These are phyloP conservation scores for Vigna hirtella DNA, from an alignment of 306 rosid species.

Conservation along the genomic window DNA sequence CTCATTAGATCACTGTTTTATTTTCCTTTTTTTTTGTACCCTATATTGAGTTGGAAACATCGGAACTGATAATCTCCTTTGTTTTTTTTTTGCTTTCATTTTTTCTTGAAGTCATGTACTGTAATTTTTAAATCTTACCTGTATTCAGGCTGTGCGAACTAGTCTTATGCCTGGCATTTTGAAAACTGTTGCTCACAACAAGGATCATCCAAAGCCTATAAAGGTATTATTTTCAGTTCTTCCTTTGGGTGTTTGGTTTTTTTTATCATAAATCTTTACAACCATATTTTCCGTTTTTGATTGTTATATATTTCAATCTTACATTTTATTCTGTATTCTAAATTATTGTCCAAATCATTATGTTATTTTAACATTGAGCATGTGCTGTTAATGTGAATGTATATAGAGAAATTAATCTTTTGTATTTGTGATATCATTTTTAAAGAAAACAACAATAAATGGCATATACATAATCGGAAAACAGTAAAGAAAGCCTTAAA, in stretches of 20 bases:
- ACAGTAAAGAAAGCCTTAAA: background rate
- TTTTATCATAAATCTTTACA: background rate
- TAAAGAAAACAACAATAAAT: background rate
- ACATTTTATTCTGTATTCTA: constrained; percentile 16
- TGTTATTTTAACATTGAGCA: constrained; percentile 18
- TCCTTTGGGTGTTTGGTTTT: constrained; percentile 13
- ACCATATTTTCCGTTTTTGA: background rate
- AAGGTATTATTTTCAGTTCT: constrained; percentile 58
- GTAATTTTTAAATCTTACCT: constrained; percentile 31
- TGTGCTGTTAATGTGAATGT: background rate
- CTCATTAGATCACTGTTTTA: background rate
- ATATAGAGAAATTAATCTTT: background rate
- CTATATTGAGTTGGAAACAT: background rate
- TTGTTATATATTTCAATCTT: background rate
- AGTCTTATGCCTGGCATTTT: constrained; percentile 91
- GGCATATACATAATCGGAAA: background rate
- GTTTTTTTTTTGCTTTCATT: too few species aligned
- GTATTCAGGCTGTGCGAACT: constrained; percentile 71
- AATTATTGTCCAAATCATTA: constrained; percentile 2
- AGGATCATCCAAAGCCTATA: constrained; percentile 95
- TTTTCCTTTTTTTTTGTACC: background rate
- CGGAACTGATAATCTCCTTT: background rate
- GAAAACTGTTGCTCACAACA: constrained; percentile 87
- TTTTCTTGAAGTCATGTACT: constrained; percentile 13
- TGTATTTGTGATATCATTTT: background rate